Evolutionary conservation across 2,329 filamentous ascomycete species (phyloP), one percentile per base, ranked within the genome.

Genomic region (Colletotrichum tabaci): DNA sequence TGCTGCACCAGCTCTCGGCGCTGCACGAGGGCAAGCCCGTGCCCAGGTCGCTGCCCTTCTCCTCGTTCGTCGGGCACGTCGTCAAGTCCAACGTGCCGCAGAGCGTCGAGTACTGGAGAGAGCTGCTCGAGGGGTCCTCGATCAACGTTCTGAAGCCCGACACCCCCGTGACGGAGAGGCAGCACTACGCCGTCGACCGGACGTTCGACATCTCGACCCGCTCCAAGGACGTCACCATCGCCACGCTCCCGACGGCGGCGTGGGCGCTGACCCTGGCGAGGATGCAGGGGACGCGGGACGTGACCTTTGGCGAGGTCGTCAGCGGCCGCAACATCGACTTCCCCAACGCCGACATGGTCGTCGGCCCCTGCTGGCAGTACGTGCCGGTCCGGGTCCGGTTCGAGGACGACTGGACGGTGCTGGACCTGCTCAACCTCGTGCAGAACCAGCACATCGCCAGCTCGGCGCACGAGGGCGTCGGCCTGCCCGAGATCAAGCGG

Each of bases 331-430:
- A 90, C 77, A 86, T 88, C 21, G 87, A 87, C 67, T 82, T 90
- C 1, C 82, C 86, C 18, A 84, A 84, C 50, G 86, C 87, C 23
- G 88, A 91, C 71, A 82, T 82, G 64, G 88, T 92, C 57, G 85
- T 89, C 56, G 91, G 91, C 0, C 91, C 91, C 0, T 91, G 90
- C 72, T 91, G 91, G 85, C 91, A 93, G 75, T 90, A 92, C 76
- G 85, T 91, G 1, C 91, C 91, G 0, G 86, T 92, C 46, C 86
- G 91, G 23, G 86, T 93, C 16, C 81, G 81, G 38, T 89, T 93
- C 75, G 80, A 83, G 3, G 75, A 83, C 0, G 77, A 79, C 3
- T 89, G 87, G 86, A 88, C 84, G 3, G 87, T 82, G 0, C 73
- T 84, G 2, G 87, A 90, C 66, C 81, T 91, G 4, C 84, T 91